Percentiles rank a stretch among this genome's conserved stretches.
Conservation (phyloP, 352 stramenopile species). For the Globisporangium yorkense region DNA sequence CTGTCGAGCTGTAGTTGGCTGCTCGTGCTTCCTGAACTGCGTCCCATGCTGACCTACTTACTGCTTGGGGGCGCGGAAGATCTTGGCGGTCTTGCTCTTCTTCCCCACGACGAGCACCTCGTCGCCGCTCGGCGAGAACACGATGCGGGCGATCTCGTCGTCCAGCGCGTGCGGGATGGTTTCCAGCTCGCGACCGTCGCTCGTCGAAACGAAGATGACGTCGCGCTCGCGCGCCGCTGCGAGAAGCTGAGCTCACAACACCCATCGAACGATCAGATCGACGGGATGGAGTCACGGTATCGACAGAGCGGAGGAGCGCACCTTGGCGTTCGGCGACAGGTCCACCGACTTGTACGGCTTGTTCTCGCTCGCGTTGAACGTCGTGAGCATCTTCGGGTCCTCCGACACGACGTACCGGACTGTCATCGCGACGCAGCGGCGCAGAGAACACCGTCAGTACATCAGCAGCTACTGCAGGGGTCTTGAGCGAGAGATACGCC, state of each 20-base stretch:
- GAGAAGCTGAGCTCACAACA: conserved; percentile 30
- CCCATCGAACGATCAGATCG: background rate
- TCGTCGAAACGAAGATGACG: conserved; percentile 53
- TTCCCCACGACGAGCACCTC: conserved; percentile 69
- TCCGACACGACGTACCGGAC: conserved; percentile 76
- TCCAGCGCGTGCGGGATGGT: conserved; percentile 55
- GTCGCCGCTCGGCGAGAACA: conserved; percentile 48
- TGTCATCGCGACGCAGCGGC: conserved; percentile 13
- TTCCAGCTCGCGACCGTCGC: conserved; percentile 39
- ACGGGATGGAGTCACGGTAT: background rate
- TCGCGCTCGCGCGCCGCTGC: conserved; percentile 43
- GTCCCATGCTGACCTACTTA: conserved; percentile 2
- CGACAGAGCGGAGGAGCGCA: conserved; percentile 10
- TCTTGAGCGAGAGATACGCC: no score
- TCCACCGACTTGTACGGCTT: conserved; percentile 55
- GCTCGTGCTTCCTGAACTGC: no score
- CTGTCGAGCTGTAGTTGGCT: background rate
- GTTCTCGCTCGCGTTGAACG: conserved; percentile 49
- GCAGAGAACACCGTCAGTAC: background rate
- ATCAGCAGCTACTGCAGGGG: background rate
- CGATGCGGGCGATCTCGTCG: conserved; percentile 53
- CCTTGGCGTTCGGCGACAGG: conserved; percentile 62
- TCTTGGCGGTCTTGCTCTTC: conserved; percentile 57
- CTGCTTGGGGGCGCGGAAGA: conserved; percentile 48
- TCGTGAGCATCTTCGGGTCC: conserved; percentile 63